These are phyloP conservation scores for Lithospermum erythrorhizon DNA, from an alignment of 257 asterid species.

Conservation along the genomic window DNA sequence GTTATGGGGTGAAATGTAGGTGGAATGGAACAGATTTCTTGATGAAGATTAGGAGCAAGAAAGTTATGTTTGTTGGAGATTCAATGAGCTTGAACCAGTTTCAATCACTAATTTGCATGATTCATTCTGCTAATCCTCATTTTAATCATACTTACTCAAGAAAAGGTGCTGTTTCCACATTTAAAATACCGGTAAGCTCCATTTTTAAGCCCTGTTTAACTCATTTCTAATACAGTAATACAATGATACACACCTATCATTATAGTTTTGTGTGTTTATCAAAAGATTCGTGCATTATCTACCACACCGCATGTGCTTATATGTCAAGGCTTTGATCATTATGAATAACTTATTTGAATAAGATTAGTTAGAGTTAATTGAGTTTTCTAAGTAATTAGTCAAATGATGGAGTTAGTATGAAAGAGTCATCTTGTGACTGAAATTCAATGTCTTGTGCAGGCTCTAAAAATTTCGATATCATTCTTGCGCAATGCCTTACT, in stretches of 20 bases:
- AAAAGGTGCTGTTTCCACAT: constrained; percentile 9
- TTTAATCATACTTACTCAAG: constrained; percentile 5
- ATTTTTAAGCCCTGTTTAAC: neutral
- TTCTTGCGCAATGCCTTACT: constrained; percentile 15
- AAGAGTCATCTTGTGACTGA: too few relatives aligned
- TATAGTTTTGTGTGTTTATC: too few relatives aligned
- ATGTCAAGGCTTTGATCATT: too few relatives aligned
- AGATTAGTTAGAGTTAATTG: too few relatives aligned
- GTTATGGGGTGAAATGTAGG: constrained; percentile 7
- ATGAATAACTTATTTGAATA: too few relatives aligned
- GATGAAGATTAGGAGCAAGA: constrained; percentile 12
- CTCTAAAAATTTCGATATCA: constrained; percentile 7
- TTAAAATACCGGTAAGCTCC: constrained; percentile 15
- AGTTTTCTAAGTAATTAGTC: too few relatives aligned
- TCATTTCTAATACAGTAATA: too few relatives aligned
- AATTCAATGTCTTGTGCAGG: constrained; percentile 5
- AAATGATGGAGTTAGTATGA: too few relatives aligned
- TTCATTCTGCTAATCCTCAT: constrained; percentile 15
- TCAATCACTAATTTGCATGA: constrained; percentile 36
- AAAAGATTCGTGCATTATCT: too few relatives aligned
- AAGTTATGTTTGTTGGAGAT: constrained; percentile 29
- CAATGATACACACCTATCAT: too few relatives aligned
- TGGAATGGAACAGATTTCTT: constrained; percentile 14
- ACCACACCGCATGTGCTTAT: too few relatives aligned
- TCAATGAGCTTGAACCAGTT: constrained; percentile 27